A percentile compares a stretch with the other conserved stretches of the same genome.
These are phyloP conservation scores for Aspergillus funiculosus DNA, from an alignment of 495 filamentous ascomycete species.

Conservation along the genomic window DNA sequence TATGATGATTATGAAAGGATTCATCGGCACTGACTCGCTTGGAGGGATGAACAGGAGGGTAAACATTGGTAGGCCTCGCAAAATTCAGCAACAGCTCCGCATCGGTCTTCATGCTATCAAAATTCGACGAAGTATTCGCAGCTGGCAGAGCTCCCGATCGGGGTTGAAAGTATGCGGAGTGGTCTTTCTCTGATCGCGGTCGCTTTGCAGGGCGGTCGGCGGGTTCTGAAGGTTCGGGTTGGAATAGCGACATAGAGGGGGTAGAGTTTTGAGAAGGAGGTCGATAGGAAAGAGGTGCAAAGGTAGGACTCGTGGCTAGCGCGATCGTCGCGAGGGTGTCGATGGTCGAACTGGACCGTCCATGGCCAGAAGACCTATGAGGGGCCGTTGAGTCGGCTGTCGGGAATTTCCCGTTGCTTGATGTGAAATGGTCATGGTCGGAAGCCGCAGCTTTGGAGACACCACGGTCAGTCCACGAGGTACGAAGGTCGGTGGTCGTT, in stretches of 20 bases:
- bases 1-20: conserved; percentile 24
- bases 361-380: conserved; percentile 40
- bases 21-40: conserved; percentile 40
- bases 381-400: conserved; percentile 21
- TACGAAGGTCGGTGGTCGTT: conserved; percentile 28
- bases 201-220: conserved; percentile 55
- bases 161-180: conserved; percentile 39
- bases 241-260: conserved; percentile 31
- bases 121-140: conserved; percentile 36
- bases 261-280: conserved; percentile 29
- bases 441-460: conserved; percentile 24
- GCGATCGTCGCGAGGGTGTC: conserved; percentile 52
- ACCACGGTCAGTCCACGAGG: conserved; percentile 32
- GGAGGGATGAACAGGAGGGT: conserved; percentile 20
- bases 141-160: conserved; percentile 34
- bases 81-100: conserved; percentile 50
- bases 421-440: conserved; percentile 25
- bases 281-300: conserved; percentile 33
- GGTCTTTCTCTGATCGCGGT: conserved; percentile 51
- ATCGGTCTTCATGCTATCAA: conserved; percentile 48
- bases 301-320: conserved; percentile 46
- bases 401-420: conserved; percentile 19
- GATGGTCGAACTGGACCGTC: conserved; percentile 46
- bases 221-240: conserved; percentile 24
- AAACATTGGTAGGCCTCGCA: conserved; percentile 36